Percentiles rank a stretch among this genome's conserved stretches.
These are phyloP conservation scores for Trametes gibbosa DNA, from an alignment of 768 basidiomycete genomes.

Conservation along the genomic window DNA sequence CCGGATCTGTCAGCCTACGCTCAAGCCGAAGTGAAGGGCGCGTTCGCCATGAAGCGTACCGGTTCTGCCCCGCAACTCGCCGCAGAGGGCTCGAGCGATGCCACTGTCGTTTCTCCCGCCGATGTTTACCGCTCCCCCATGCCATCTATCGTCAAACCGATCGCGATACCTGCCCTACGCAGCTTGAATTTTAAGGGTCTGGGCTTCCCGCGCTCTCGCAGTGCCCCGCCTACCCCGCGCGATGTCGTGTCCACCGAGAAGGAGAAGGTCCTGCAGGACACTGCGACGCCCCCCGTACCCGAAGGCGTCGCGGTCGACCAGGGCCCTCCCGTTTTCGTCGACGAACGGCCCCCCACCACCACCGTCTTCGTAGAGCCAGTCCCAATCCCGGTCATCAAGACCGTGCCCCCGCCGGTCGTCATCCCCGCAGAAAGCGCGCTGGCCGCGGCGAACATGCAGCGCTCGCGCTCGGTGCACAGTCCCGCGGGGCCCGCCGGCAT, in stretches of 20 bases:
- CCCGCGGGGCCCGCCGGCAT: not conserved
- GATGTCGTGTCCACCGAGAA: constrained; percentile 5
- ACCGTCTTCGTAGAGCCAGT: not conserved
- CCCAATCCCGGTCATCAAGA: not conserved
- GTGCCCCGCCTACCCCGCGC: constrained; percentile 27
- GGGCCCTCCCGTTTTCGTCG: not conserved
- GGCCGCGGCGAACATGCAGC: constrained; percentile 3
- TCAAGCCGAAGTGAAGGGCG: constrained; percentile 14
- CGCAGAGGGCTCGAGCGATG: not conserved
- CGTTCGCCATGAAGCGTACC: constrained; percentile 15
- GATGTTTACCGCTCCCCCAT: constrained; percentile 7
- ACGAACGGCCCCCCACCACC: not conserved
- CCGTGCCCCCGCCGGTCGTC: not conserved
- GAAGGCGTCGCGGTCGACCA: constrained; percentile 9
- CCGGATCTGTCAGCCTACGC: constrained; percentile 28
- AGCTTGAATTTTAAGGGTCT: constrained; percentile 25
- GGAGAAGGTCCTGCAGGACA: constrained; percentile 4
- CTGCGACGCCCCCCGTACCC: constrained; percentile 1
- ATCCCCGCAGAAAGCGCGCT: constrained; percentile 1
- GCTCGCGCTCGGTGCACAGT: constrained; percentile 6
- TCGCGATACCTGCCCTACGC: constrained; percentile 20
- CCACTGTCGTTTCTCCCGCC: not conserved
- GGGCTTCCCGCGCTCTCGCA: constrained; percentile 23
- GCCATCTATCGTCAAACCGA: constrained; percentile 17
- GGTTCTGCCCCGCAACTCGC: constrained; percentile 23